Base-by-base conservation (phyloP, 768 basidiomycete species). In the Tylopilus sp. region DNA sequence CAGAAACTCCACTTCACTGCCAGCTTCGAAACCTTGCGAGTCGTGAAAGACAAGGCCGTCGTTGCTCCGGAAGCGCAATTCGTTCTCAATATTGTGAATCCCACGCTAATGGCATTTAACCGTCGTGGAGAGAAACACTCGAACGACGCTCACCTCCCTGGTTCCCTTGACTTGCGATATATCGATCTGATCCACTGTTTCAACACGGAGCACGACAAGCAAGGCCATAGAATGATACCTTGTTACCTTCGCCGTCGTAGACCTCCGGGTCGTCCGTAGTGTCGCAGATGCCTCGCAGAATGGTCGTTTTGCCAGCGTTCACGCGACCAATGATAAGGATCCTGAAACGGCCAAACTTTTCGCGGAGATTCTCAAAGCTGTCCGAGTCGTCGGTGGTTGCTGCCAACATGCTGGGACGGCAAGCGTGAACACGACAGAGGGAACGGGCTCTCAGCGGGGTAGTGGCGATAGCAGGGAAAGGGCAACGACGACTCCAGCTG, bases 31-130 rank as follows among this genome's bases (percentile, higher is more conserved):
- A 23, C 50, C 46, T 1, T 26, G 50, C 0, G 46, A 52, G 8
- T 52, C 51, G 9, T 53, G 47, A 10, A 53, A 53, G 28, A 45
- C 43, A 4, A 53, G 12, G 1, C 44, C 40, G 3, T 39, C 7
- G 22, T 53, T 53, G 38, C 48, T 53, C 17, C 28, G 21, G 26
- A 53, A 53, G 7, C 49, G 33, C n/a, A 53, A n/a, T 9, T 53
- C 52, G 11, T 52, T 17, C 13, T 39, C 35, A 20, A 52, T 15
- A 9, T 44, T 18, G 22, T 52, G 51, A 15, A 42, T 21, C 2
- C 51, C 41, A 0, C 51, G 51, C 51, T 52, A 20, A 0, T n/a
- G 7, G 11, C 2, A 22, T 9, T 31, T 5, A 25, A n/a, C n/a
- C n/a, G 6, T 1, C 5, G 10, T 11, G 9, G 10, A 12, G 12